Base-by-base conservation (phyloP, 1,284 basidiomycete genomes). In the Meira nashicola region DNA sequence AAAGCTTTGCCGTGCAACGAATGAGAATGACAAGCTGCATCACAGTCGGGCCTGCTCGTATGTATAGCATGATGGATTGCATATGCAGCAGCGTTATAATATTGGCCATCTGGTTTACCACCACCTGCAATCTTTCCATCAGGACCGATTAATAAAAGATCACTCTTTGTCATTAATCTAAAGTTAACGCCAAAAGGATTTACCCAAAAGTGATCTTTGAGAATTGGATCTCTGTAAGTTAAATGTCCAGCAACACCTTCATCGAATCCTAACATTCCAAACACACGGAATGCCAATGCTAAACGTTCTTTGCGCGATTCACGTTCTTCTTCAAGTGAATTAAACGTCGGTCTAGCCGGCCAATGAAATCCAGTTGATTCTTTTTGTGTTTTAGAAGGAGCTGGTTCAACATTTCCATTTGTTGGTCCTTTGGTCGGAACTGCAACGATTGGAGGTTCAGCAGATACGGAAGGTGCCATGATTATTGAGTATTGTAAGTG, bases 21-120 rank as follows among this genome's bases (percentile, higher is more conserved):
- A 74, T 87, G 86, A 17, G 83, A 84, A 75, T 87, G 86, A 5
- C 85, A 86, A 4, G 85, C 85, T 41, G 85, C 85, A 39, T 84
- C 68, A 17, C 86, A 81, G 67, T 87, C 86, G 0, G 85, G 84
- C 21, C 85, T 83, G n/a, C 83, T 82, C 14, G 80, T 54, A 44
- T 54, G 53, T 2, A 54, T 54, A 28, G 53, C 53, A 53, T 53
- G 50, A 41, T 53, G 50, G 58, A 83, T 82, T 59, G 82, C 82
- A 66, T 81, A 84, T 1, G 83, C 83, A 48, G 73, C 84, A 83
- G 57, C 65, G 57, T 71, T 71, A 63, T 68, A 70, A 46, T 70
- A 33, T 61, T 62, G 64, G 23, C 59, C 54, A 40, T 68, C 70
- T 25, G 67, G 70, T 8, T 67, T 66, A 52, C 70, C 70, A 33